Evolutionary conservation across 2,329 filamentous ascomycete genomes (phyloP).

Genomic region (Arthrobotrys iridis): DNA sequence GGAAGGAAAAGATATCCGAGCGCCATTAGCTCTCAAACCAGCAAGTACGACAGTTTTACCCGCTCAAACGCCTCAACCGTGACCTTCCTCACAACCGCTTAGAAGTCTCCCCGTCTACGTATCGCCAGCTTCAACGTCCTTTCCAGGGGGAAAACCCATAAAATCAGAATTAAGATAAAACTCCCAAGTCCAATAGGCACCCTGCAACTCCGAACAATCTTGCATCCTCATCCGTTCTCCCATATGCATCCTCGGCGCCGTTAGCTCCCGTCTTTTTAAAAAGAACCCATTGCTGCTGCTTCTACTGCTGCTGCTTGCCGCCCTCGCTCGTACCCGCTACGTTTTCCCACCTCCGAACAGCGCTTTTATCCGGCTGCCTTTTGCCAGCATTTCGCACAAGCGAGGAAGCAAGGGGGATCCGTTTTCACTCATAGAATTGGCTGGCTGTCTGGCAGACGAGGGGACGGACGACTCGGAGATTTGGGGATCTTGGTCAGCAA

Average conservation of each 20-base stretch:
- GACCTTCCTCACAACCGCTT: slow-evolving; percentile 4
- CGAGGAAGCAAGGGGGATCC: slow-evolving; percentile 42
- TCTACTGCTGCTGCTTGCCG: slow-evolving; percentile 2
- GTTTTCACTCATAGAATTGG: slow-evolving; percentile 23
- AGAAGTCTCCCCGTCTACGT: not conserved
- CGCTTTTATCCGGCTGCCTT: slow-evolving; percentile 53
- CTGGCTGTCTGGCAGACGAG: slow-evolving; percentile 26
- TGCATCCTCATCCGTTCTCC: not conserved
- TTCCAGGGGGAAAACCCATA: not conserved
- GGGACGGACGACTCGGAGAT: slow-evolving; percentile 42
- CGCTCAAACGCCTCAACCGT: slow-evolving; percentile 47
- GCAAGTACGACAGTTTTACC: slow-evolving; percentile 15
- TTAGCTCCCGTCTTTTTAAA: slow-evolving; percentile 12
- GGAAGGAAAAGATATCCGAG: not conserved
- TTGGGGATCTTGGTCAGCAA: slow-evolving; percentile 26
- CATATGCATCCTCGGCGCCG: slow-evolving; percentile 20
- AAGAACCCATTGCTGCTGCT: not conserved
- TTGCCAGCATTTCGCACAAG: slow-evolving; percentile 51
- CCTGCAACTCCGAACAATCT: slow-evolving; percentile 1
- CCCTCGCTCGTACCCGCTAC: slow-evolving; percentile 27
- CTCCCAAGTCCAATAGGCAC: not conserved
- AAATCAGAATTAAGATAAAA: not conserved
- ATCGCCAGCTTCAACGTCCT: slow-evolving; percentile 22
- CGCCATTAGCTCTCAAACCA: slow-evolving; percentile 9
- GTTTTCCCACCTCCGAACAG: slow-evolving; percentile 48